A percentile compares a stretch with the other conserved stretches of the same genome.
These are phyloP conservation scores for Cajanus cajan DNA, from an alignment of 306 rosid genomes.

Conservation along the genomic window DNA sequence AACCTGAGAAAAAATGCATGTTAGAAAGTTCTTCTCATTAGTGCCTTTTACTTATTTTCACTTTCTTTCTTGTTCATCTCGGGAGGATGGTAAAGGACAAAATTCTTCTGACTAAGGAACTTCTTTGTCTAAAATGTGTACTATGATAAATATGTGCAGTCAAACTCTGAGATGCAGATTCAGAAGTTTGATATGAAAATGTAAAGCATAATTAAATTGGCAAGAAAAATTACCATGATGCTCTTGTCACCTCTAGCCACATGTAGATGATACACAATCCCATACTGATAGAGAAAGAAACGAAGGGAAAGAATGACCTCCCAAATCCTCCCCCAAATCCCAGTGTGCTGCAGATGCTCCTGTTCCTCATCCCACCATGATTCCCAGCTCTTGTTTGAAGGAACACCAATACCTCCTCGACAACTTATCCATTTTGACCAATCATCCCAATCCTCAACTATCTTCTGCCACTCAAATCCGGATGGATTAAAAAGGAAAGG, in stretches of 20 bases:
- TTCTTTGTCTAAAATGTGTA: constrained; percentile 4
- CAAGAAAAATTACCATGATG: constrained; percentile 59
- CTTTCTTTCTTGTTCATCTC: background rate
- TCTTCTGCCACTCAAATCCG: constrained; percentile 99
- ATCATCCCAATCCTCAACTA: constrained; percentile 95
- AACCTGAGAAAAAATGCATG: constrained; percentile 52
- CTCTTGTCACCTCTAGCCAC: constrained; percentile 56
- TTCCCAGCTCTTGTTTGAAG: constrained; percentile 94
- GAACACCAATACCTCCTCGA: constrained; percentile 95
- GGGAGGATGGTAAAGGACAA: background rate
- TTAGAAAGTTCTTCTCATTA: constrained; percentile 22
- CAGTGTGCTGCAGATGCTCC: constrained; percentile 83
- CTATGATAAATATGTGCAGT: constrained; percentile 19
- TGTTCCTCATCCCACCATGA: constrained; percentile 99
- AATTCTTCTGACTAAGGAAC: background rate
- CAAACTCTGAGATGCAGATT: constrained; percentile 27
- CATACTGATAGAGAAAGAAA: constrained; percentile 88
- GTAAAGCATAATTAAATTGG: constrained; percentile 16
- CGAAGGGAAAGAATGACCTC: constrained; percentile 79
- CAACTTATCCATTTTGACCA: constrained; percentile 91
- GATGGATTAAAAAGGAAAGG: constrained; percentile 97
- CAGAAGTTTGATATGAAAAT: constrained; percentile 18
- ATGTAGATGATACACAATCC: constrained; percentile 83
- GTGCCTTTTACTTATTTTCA: background rate
- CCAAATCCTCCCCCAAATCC: constrained; percentile 67